These are phyloP conservation scores for Fusarium albosuccineum DNA, from an alignment of 2,329 filamentous ascomycete genomes.

Conservation along the genomic window DNA sequence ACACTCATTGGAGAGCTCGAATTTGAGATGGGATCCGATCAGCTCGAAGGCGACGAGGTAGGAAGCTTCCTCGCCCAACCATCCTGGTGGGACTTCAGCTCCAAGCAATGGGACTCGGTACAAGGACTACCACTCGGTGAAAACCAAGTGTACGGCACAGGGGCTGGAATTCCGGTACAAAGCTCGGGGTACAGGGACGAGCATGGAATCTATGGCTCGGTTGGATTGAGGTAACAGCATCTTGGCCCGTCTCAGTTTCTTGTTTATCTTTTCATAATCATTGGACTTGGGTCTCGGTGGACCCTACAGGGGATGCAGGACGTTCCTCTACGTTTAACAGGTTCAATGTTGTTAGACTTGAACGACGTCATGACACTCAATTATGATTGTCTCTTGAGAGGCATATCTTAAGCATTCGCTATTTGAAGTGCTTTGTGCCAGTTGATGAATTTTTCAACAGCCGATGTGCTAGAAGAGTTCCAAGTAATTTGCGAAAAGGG, in stretches of 20 bases:
- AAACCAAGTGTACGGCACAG: slow-evolving; percentile 19
- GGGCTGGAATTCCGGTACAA: slow-evolving; percentile 23
- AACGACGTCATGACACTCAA: slow-evolving; percentile 32
- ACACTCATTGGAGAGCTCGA: slow-evolving; percentile 39
- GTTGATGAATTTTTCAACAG: no score
- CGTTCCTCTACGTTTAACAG: slow-evolving; percentile 24
- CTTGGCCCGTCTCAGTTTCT: slow-evolving; percentile 6
- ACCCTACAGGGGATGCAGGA: slow-evolving; percentile 27
- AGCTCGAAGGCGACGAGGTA: slow-evolving; percentile 25
- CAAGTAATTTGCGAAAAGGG: background rate
- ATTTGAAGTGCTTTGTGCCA: no score
- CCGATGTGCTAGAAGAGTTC: no score
- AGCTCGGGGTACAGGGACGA: slow-evolving; percentile 31
- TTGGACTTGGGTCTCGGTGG: slow-evolving; percentile 13
- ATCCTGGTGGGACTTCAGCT: slow-evolving; percentile 33
- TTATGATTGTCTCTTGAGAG: background rate
- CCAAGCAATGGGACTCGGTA: slow-evolving; percentile 36
- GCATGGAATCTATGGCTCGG: slow-evolving; percentile 30
- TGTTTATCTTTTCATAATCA: slow-evolving; percentile 21
- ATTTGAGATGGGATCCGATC: slow-evolving; percentile 35
- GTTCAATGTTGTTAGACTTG: slow-evolving; percentile 37
- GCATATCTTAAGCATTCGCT: background rate
- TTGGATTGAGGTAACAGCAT: slow-evolving; percentile 28
- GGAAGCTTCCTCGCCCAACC: slow-evolving; percentile 29
- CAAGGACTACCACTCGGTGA: slow-evolving; percentile 28